A percentile compares a stretch with the other conserved stretches of the same genome.
Conservation (phyloP, 305 asterid species). For the Solanum aculeatissimum region DNA sequence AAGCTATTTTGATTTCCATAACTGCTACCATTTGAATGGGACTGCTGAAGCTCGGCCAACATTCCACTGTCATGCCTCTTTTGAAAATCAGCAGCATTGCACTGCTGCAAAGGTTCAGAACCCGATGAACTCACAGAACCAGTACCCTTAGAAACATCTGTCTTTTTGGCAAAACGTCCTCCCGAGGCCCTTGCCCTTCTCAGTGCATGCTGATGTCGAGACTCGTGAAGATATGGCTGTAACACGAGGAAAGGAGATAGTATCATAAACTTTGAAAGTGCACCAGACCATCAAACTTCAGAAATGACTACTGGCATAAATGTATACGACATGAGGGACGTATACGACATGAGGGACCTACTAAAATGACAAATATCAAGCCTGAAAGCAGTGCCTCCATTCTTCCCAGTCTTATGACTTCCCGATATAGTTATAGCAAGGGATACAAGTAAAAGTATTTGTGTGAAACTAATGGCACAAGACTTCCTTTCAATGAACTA, state of each 20-base stretch:
- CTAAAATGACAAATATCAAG: not conserved
- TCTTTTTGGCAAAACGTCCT: slow-evolving; percentile 71
- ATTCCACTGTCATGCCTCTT: not conserved
- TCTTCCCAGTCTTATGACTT: not conserved
- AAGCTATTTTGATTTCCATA: slow-evolving; percentile 24
- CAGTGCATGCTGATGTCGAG: slow-evolving; percentile 81
- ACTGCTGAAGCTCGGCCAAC: slow-evolving; percentile 1
- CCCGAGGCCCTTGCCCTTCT: slow-evolving; percentile 67
- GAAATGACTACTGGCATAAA: not conserved
- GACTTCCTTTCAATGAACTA: not conserved
- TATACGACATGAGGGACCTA: not conserved
- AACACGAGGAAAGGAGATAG: not conserved
- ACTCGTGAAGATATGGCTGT: slow-evolving; percentile 85
- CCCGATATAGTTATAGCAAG: not conserved
- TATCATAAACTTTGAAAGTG: not conserved
- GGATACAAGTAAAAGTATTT: not conserved
- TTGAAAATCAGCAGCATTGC: slow-evolving; percentile 11
- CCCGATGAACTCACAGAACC: slow-evolving; percentile 28
- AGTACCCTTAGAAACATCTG: slow-evolving; percentile 20
- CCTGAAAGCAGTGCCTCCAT: not conserved
- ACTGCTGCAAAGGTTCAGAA: slow-evolving; percentile 18
- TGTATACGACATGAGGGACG: not conserved
- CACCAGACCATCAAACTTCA: not conserved
- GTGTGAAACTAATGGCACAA: not conserved
- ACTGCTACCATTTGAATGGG: slow-evolving; percentile 8